Evolutionary conservation across 257 asterid species (phyloP), one percentile per base, ranked within the genome.

Genomic region (Solanum piurae): DNA sequence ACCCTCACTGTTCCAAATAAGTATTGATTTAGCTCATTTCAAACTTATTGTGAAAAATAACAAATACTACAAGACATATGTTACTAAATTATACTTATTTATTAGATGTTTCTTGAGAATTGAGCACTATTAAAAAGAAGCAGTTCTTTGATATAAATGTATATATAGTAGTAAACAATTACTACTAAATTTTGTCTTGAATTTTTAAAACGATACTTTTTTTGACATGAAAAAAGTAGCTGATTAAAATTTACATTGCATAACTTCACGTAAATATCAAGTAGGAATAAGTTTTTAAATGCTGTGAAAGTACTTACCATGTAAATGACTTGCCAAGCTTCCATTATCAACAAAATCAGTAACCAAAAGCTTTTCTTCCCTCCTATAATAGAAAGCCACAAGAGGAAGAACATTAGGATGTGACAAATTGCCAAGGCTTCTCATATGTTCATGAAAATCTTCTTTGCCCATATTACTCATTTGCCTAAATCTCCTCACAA

Each of bases 391-490:
- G 82, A 92, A 95, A 11, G 93, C 98, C 80, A 95, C 92, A 36
- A 95, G 92, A 42, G 98, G 95, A 71, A 95, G 87, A 34, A 95
- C 64, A 71, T 94, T 95, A n/a, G 91, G 91, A 82, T 95, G 98
- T 4, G 93, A 87, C 69, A 93, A 77, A 37, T 86, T 88, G 52
- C 96, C 98, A 2, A 94, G 89, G 84, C 87, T 88, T 72, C 86
- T 91, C 96, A 95, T 91, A 21, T 95, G 93, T 60, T 89, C 90
- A 55, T 88, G 88, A 58, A 95, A 95, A 16, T 91, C 94, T 5
- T 90, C 93, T 72, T 88, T 94, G 4, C 98, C 93, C 25, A 88
- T 90, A 27, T 88, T 88, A 52, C 83, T 91, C 98, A 93, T 93
- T 31, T 92, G 90, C 23, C 87, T 89, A 86, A 94, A 95, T 82